These are phyloP conservation scores for Aspergillus jensenii DNA, from an alignment of 2,329 filamentous ascomycete species.

Conservation along the genomic window DNA sequence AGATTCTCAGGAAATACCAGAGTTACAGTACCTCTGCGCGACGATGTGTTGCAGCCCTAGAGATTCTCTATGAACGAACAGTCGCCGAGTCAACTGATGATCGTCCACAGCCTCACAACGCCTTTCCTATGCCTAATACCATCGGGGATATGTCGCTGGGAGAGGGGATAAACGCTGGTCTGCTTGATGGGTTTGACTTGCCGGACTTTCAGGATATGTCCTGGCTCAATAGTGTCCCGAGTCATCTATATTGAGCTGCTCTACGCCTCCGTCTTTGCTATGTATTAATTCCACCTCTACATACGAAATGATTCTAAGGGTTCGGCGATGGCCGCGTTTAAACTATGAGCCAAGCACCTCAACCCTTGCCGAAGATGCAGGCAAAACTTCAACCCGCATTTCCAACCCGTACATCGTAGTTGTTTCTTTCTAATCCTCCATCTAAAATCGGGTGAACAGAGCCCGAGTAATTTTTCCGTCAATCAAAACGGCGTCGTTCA, in stretches of 20 bases:
- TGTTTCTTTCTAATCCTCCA: not conserved
- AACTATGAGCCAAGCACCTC: not conserved
- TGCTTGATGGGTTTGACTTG: conserved; percentile 28
- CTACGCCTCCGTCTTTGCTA: no score
- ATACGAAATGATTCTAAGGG: no score
- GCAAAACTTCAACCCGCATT: not conserved
- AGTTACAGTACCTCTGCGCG: conserved; percentile 32
- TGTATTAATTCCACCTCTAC: no score
- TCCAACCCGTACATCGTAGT: not conserved
- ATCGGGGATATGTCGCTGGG: conserved; percentile 27
- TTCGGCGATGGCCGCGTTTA: not conserved
- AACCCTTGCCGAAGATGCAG: no score
- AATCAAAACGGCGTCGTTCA: conserved; percentile 4
- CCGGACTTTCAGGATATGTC: conserved; percentile 37
- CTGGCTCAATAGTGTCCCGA: conserved; percentile 35
- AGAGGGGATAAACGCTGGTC: conserved; percentile 25
- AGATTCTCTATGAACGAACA: conserved; percentile 32
- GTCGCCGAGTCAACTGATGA: conserved; percentile 16
- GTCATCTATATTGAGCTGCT: conserved; percentile 24
- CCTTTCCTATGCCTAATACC: not conserved
- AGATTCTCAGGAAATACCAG: conserved; percentile 32
- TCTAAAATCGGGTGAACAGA: conserved; percentile 15
- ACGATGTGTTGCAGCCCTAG: conserved; percentile 32
- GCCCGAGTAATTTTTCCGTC: conserved; percentile 22
- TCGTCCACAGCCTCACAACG: not conserved